Percentiles rank a stretch among this genome's conserved stretches.
phyloP scores from a whole-genome alignment of 2,329 filamentous ascomycete genomes.

The Akanthomyces dipterigenus region DNA sequence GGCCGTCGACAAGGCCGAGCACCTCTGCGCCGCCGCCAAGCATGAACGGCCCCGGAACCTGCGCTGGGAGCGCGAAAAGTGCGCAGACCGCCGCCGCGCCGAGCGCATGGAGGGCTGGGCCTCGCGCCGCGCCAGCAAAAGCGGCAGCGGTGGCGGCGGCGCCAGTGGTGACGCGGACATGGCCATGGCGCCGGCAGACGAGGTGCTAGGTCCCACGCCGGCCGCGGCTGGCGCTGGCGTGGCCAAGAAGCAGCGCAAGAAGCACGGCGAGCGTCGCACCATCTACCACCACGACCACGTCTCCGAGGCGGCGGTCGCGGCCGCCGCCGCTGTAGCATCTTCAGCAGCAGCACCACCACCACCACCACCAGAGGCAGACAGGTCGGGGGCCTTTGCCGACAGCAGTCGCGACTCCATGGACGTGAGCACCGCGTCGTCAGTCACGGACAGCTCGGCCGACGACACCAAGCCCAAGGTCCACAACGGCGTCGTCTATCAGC shows the following conservation, averaged over 20 bases:
- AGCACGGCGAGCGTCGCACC: conserved; percentile 8
- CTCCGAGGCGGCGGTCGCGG: background rate
- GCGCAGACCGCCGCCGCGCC: conserved; percentile 7
- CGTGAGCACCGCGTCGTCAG: background rate
- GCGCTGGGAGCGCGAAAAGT: conserved; percentile 12
- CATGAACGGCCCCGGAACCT: conserved; percentile 9
- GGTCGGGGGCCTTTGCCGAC: background rate
- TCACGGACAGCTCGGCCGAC: conserved; percentile 25
- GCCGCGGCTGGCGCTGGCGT: background rate
- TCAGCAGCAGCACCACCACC: no score
- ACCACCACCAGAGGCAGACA: background rate
- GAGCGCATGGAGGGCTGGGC: conserved; percentile 7
- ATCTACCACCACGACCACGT: conserved; percentile 7
- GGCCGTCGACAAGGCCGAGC: conserved; percentile 11
- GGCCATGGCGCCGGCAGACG: background rate
- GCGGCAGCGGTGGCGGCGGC: background rate
- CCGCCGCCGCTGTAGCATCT: background rate
- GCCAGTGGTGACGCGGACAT: background rate
- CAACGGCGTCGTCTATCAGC: conserved; percentile 55
- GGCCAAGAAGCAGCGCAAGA: conserved; percentile 4
- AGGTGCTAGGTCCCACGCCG: background rate
- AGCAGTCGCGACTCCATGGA: conserved; percentile 7
- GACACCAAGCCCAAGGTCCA: conserved; percentile 46
- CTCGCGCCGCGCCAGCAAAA: background rate
- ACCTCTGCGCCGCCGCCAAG: background rate